Percentiles rank a stretch among this genome's conserved stretches.
These are phyloP conservation scores for Neltuma alba DNA, from an alignment of 306 rosid species.

Conservation along the genomic window DNA sequence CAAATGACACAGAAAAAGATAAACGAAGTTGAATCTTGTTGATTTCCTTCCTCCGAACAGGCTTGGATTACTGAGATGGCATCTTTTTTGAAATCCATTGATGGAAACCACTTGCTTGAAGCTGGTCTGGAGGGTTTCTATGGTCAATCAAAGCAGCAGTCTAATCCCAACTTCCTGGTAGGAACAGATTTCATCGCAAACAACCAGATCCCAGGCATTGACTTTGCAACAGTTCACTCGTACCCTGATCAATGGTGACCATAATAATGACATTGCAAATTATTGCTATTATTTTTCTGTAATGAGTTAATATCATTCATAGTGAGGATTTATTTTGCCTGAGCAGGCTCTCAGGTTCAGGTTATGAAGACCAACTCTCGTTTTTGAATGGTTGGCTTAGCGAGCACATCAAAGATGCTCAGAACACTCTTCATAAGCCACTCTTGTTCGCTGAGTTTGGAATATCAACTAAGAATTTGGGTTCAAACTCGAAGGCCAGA, in stretches of 20 bases:
- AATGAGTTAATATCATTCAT: not conserved
- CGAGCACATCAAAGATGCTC: constrained; percentile 84
- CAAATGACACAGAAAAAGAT: not conserved
- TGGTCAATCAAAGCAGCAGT: constrained; percentile 55
- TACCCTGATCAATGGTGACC: constrained; percentile 87
- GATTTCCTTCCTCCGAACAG: constrained; percentile 40
- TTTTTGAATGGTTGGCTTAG: constrained; percentile 69
- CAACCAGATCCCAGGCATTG: constrained; percentile 81
- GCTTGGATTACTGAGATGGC: constrained; percentile 95
- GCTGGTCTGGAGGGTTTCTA: constrained; percentile 93
- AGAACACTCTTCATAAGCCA: constrained; percentile 81
- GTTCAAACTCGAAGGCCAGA: constrained; percentile 51
- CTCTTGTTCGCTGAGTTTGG: constrained; percentile 90
- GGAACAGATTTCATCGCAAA: constrained; percentile 92
- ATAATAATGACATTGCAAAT: not conserved
- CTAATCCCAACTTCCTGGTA: constrained; percentile 64
- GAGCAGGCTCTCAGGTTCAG: constrained; percentile 68
- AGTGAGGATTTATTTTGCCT: constrained; percentile 12
- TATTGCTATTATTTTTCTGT: not conserved
- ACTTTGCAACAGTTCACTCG: constrained; percentile 87
- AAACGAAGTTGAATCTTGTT: not conserved
- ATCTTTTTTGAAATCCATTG: constrained; percentile 81
- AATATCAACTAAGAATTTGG: constrained; percentile 49
- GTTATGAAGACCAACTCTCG: constrained; percentile 59
- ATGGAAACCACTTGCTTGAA: constrained; percentile 86